A percentile compares a stretch with the other conserved stretches of the same genome.
These are phyloP conservation scores for Secale cereale DNA, from an alignment of 176 grass and related monocot genomes.

Conservation along the genomic window DNA sequence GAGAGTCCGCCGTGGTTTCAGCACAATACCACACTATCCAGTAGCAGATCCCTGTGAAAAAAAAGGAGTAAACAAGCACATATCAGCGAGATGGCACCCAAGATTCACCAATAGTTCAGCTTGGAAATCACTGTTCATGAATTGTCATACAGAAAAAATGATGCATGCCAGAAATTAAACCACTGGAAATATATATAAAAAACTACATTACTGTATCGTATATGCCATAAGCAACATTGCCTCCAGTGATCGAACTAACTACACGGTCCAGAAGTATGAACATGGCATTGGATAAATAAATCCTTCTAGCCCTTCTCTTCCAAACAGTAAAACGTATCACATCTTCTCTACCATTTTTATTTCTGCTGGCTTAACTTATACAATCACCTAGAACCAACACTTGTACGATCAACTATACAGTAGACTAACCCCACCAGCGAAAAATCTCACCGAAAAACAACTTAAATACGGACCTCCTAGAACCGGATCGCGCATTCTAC, in stretches of 20 bases:
- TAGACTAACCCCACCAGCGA: neutral
- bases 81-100: neutral
- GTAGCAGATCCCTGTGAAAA: slow-evolving; percentile 29
- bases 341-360: neutral
- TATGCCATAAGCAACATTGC: neutral
- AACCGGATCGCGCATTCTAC: neutral
- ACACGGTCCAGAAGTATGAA: neutral
- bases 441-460: neutral
- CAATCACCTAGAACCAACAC: neutral
- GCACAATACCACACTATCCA: slow-evolving; percentile 3
- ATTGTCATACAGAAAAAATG: neutral
- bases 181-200: neutral
- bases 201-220: neutral
- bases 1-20: neutral
- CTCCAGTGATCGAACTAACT: neutral
- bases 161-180: neutral
- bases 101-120: neutral
- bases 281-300: neutral
- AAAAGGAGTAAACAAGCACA: neutral
- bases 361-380: neutral
- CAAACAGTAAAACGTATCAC: neutral
- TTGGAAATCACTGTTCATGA: neutral
- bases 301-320: neutral
- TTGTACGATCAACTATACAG: neutral
- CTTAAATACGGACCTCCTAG: neutral